These are phyloP conservation scores for Lunularia cruciata DNA, from an alignment of 225 moss, liverwort and hornwort genomes.

Conservation along the genomic window DNA sequence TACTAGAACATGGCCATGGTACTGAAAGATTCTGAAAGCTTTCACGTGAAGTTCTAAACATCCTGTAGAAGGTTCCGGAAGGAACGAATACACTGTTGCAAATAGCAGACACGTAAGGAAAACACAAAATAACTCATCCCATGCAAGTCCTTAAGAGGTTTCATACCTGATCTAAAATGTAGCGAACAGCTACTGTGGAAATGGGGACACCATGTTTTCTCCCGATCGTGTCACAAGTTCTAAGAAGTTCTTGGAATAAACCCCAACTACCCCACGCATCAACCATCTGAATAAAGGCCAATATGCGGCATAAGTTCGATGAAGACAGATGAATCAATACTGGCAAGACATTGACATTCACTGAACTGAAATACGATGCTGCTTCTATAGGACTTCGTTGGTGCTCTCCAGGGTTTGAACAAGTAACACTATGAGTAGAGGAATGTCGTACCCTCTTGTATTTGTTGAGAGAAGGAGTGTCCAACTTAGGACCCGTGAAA, in stretches of 20 bases:
- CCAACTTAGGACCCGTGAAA: conserved; percentile 71
- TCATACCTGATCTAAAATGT: conserved; percentile 71
- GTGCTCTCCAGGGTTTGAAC: not conserved
- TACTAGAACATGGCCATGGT: too few relatives aligned
- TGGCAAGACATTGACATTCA: too few relatives aligned
- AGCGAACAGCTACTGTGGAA: conserved; percentile 69
- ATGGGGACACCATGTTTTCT: conserved; percentile 75
- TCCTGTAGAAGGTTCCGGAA: too few relatives aligned
- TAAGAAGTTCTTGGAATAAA: conserved; percentile 77
- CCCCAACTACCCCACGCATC: conserved; percentile 95
- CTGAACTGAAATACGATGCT: not conserved
- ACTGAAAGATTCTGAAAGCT: too few relatives aligned
- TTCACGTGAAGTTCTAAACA: too few relatives aligned
- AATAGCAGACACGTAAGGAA: too few relatives aligned
- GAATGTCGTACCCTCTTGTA: conserved; percentile 83
- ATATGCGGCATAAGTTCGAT: too few relatives aligned
- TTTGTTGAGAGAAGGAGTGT: conserved; percentile 88
- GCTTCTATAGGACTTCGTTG: not conserved
- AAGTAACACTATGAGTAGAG: not conserved
- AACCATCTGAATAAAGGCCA: too few relatives aligned
- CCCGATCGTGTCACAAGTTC: conserved; percentile 60
- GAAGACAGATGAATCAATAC: too few relatives aligned
- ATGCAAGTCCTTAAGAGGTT: too few relatives aligned
- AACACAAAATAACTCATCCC: too few relatives aligned
- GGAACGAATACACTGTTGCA: too few relatives aligned